Conservation (phyloP, 1,284 basidiomycete genomes). For the Pseudozyma pruni region DNA sequence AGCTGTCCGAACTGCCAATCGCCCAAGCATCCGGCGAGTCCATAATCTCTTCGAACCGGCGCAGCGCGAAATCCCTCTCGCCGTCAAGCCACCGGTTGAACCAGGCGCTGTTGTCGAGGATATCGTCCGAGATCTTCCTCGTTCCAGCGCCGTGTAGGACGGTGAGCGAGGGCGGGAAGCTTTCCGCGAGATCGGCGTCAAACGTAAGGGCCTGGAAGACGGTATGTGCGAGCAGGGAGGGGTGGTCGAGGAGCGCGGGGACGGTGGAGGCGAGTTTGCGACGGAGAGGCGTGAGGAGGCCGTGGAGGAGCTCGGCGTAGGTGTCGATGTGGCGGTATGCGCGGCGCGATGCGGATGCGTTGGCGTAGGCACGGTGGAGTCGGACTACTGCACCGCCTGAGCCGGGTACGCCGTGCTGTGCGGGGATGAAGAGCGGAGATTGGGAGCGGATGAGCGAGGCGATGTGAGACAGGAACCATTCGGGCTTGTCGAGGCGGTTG, state of each 20-base stretch:
- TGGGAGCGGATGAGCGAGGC: slow-evolving; percentile 72
- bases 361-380: slow-evolving; percentile 71
- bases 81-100: slow-evolving; percentile 83
- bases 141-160: slow-evolving; percentile 46
- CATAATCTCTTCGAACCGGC: slow-evolving; percentile 84
- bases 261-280: slow-evolving; percentile 69
- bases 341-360: slow-evolving; percentile 76
- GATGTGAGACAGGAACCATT: slow-evolving; percentile 95
- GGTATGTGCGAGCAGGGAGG: slow-evolving; percentile 90
- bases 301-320: slow-evolving; percentile 59
- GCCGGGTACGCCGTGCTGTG: slow-evolving; percentile 14
- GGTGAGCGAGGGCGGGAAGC: slow-evolving; percentile 37
- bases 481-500: slow-evolving; percentile 92
- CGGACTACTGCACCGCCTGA: slow-evolving; percentile 14
- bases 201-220: slow-evolving; percentile 91
- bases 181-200: slow-evolving; percentile 77
- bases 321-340: slow-evolving; percentile 65
- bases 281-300: slow-evolving; percentile 51
- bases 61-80: slow-evolving; percentile 75
- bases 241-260: slow-evolving; percentile 79
- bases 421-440: slow-evolving; percentile 77
- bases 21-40: slow-evolving; percentile 85
- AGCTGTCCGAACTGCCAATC: slow-evolving; percentile 75
- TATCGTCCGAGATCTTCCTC: slow-evolving; percentile 72
- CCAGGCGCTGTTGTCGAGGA: slow-evolving; percentile 86